These are phyloP conservation scores for Epichloe sylvatica DNA, from an alignment of 2,329 filamentous ascomycete genomes.

Conservation along the genomic window DNA sequence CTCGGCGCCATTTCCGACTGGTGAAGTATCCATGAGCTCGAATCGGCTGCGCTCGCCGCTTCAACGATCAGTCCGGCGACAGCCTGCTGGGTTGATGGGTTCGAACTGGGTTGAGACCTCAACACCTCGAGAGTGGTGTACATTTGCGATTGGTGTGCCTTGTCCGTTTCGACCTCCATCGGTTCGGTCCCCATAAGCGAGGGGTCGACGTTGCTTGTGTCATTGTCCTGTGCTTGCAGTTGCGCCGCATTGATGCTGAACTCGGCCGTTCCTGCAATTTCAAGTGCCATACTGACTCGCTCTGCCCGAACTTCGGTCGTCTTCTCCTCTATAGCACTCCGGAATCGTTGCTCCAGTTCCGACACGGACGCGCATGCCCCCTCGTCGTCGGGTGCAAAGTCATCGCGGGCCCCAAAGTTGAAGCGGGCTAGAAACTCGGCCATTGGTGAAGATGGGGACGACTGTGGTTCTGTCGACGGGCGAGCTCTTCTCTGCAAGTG, in stretches of 20 bases:
- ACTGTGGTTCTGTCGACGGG: not conserved
- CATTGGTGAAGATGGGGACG: slow-evolving; percentile 12
- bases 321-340: slow-evolving; percentile 26
- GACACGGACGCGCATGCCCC: slow-evolving; percentile 22
- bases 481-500: too few relatives aligned
- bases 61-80: slow-evolving; percentile 35
- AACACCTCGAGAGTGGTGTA: slow-evolving; percentile 33
- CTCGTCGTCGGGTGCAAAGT: slow-evolving; percentile 9
- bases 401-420: slow-evolving; percentile 15
- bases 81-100: slow-evolving; percentile 33
- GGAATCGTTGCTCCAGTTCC: slow-evolving; percentile 34
- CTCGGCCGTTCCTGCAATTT: slow-evolving; percentile 29
- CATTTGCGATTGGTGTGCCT: slow-evolving; percentile 19
- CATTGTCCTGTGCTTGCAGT: slow-evolving; percentile 20
- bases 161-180: slow-evolving; percentile 4
- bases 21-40: slow-evolving; percentile 33
- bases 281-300: slow-evolving; percentile 32
- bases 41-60: slow-evolving; percentile 30
- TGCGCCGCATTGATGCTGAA: slow-evolving; percentile 28
- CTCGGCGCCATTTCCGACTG: slow-evolving; percentile 29
- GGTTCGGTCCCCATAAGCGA: slow-evolving; percentile 17
- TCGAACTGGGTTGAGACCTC: slow-evolving; percentile 33
- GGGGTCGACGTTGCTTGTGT: slow-evolving; percentile 21
- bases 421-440: slow-evolving; percentile 26
- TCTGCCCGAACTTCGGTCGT: slow-evolving; percentile 34